Percentiles rank a stretch among this genome's conserved stretches.
These are phyloP conservation scores for Plasmodium chabaudi DNA, from an alignment of 169 alveolate genomes.

Conservation along the genomic window DNA sequence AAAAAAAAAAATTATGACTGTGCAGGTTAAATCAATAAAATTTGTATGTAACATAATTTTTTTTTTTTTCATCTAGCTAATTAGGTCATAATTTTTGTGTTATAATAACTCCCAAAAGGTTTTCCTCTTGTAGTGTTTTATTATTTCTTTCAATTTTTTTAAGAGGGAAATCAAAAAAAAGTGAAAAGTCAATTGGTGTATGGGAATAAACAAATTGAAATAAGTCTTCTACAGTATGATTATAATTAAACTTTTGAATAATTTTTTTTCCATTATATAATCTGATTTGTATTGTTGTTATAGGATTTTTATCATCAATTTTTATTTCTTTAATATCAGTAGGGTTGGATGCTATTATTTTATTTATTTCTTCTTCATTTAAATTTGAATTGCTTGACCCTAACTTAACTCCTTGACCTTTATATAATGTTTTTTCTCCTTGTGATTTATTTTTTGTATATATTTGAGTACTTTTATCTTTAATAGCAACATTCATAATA, in stretches of 20 bases:
- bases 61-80: too few species aligned
- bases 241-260: conserved; percentile 52
- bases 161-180: conserved; percentile 64
- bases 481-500: conserved; percentile 75
- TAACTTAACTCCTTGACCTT: conserved; percentile 66
- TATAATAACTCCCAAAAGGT: conserved; percentile 25
- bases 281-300: conserved; percentile 47
- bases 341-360: conserved; percentile 22
- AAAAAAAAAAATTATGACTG: conserved; percentile 4
- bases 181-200: conserved; percentile 62
- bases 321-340: conserved; percentile 21
- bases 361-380: conserved; percentile 41
- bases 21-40: background rate
- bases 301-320: conserved; percentile 44
- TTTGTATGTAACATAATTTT: too few species aligned
- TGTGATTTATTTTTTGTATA: conserved; percentile 61
- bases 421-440: conserved; percentile 16
- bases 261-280: conserved; percentile 71
- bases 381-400: conserved; percentile 10
- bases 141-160: conserved; percentile 22
- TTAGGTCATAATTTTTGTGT: conserved; percentile 27
- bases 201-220: conserved; percentile 34
- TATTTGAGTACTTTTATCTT: conserved; percentile 78
- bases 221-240: conserved; percentile 72
- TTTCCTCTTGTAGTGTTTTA: conserved; percentile 27